Base-by-base conservation (phyloP, 1,139 yeast species). In the Magnusiomyces fungicola region DNA sequence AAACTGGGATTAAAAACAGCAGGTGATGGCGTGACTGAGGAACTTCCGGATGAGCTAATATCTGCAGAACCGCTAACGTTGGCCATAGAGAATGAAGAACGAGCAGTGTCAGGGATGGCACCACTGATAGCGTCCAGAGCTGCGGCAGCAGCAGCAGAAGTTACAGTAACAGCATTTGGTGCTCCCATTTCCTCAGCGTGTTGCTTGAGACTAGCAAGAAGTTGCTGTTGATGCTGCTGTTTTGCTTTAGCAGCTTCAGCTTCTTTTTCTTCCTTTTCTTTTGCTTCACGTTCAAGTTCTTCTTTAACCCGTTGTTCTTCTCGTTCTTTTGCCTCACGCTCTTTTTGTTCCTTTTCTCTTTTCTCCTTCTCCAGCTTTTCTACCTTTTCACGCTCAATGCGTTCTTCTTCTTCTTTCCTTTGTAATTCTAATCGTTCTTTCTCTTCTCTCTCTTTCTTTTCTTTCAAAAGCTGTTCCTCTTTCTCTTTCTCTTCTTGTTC, bases 401-500 rank as follows among this genome's bases (percentile, higher is more conserved):
- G 30, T 27, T 27, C n/a, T 18, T 32, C 16, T 32, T 32, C 53
- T 44, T 51, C 53, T 46, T 56, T 56, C 42, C 47, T 53, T 24
- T 53, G 53, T 16, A 40, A 54, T 45, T 48, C 46, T 42, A 48
- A 49, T 44, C 52, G 54, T 41, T 48, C 54, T 49, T 54, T 53
- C 43, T 41, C 55, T 48, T 51, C 56, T 62, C 63, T 59, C 48
- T 56, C 60, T 62, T 60, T 71, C 65, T 53, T 71, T 74, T 47
- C 66, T 62, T 48, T 65, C 66, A 45, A 67, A 53, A 60, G 63
- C 62, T 65, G 37, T 58, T 59, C 59, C 66, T 64, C 62, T 60
- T 67, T 59, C 61, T 64, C 58, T 69, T 69, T 67, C 59, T 68
- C 68, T 56, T 64, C 71, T 64, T 65, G 62, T 60, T 65, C 66